Evolutionary conservation across 495 filamentous ascomycete species (phyloP), one percentile per base, ranked within the genome.

Genomic region (Xeromyces bisporus): DNA sequence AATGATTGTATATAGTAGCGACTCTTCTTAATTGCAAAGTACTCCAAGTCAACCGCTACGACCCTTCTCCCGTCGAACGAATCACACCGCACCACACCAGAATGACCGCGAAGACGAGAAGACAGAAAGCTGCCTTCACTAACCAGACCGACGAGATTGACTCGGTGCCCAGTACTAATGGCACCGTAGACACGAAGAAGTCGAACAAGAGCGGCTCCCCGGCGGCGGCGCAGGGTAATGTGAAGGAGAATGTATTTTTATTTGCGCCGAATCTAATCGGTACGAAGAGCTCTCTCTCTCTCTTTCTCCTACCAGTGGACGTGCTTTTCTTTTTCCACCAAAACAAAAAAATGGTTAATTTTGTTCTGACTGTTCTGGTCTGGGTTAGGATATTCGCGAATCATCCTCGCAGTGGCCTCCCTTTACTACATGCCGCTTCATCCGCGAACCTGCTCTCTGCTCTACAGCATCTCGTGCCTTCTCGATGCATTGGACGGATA

Each of bases 371-470:
- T 14, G 15, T 4, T 14, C 21, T 45, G 8, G 12, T 16, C 15
- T n/a, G 15, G 20, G 28, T 26, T 37, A 93, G 87, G 89, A 40
- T 96, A 96, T 58, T 67, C 62, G 34, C 79, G 89, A 42, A 77
- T 96, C 44, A 60, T 94, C 39, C 73, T 97, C 34, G 80, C 87
- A 38, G 60, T 93, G 37, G 82, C 80, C 23, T 92, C 86, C 29
- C 75, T 97, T 37, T 94, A 93, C 63, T 97, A 91, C 64, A 96
- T 96, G 89, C 85, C 86, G 14, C 68, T 94, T 18, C 89, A 97
- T 50, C 89, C 89, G 3, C 74, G 87, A 46, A 94, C 86, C 15
- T 96, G 89, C 60, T 82, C 79, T 31, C 43, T 83, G 29, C 78
- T 96, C 18, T 97, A 97, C 59, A 81, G 71, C 42, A 62, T 93